Evolutionary conservation across 306 rosid species (phyloP).

Genomic region (Corylus avellana): DNA sequence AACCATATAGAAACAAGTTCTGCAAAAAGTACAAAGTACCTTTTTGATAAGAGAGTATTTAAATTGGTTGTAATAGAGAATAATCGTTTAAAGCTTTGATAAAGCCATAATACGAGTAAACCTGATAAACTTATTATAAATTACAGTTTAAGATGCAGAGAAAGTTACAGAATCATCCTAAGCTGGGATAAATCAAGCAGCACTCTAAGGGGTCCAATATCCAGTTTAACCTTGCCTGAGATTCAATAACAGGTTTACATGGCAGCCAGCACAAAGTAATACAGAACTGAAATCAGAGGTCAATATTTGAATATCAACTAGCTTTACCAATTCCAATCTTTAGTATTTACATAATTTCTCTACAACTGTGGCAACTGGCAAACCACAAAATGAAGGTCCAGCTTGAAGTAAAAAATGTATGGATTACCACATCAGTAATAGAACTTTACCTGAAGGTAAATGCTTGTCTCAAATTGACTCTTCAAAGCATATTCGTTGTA

Average conservation of each 20-base stretch:
- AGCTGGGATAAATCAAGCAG: not conserved
- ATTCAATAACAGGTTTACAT: not conserved
- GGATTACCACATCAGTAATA: not conserved
- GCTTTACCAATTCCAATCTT: not conserved
- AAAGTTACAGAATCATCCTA: not conserved
- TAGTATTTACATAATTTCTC: not conserved
- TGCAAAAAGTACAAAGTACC: constrained; percentile 35
- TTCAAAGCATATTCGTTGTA: constrained; percentile 98
- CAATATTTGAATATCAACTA: not conserved
- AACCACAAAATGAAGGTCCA: not conserved
- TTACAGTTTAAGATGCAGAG: not conserved
- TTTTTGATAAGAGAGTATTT: not conserved
- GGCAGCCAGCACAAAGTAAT: not conserved
- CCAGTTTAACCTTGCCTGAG: not conserved
- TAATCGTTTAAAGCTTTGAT: not conserved
- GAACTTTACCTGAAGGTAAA: constrained; percentile 86
- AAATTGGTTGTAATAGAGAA: not conserved
- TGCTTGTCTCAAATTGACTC: constrained; percentile 99
- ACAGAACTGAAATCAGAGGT: not conserved
- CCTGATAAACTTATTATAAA: not conserved
- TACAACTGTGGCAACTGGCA: not conserved
- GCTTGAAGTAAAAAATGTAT: not conserved
- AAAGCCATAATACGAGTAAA: not conserved
- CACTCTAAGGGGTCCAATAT: not conserved
- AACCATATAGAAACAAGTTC: constrained; percentile 94